These are phyloP conservation scores for Aspergillus fischeri DNA, from an alignment of 2,329 filamentous ascomycete genomes.

Conservation along the genomic window DNA sequence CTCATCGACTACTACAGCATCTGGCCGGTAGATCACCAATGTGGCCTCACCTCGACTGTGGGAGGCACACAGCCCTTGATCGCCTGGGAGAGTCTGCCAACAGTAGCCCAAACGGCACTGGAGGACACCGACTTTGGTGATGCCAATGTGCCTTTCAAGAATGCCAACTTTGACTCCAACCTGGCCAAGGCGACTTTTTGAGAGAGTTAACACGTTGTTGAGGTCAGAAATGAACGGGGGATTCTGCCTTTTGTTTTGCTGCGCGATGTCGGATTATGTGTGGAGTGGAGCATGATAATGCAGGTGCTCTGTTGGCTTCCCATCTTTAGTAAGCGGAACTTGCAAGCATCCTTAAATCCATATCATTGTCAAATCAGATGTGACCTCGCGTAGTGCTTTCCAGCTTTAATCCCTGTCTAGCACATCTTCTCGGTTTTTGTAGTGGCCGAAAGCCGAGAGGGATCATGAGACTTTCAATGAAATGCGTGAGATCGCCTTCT, in stretches of 20 bases:
- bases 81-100: slow-evolving; percentile 48
- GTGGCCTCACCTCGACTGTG: slow-evolving; percentile 38
- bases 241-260: not conserved
- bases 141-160: slow-evolving; percentile 48
- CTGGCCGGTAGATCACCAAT: slow-evolving; percentile 48
- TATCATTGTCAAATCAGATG: not conserved
- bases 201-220: not conserved
- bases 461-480: too few relatives aligned
- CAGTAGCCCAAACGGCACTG: slow-evolving; percentile 41
- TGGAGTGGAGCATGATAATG: too few relatives aligned
- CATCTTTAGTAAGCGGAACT: not conserved
- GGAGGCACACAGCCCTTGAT: slow-evolving; percentile 46
- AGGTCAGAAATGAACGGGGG: not conserved
- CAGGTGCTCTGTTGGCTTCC: too few relatives aligned
- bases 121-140: slow-evolving; percentile 44
- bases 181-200: slow-evolving; percentile 37
- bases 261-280: too few relatives aligned
- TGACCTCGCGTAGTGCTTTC: not conserved
- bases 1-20: slow-evolving; percentile 48
- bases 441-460: not conserved
- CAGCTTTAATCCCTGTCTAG: not conserved
- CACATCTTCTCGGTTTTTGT: not conserved
- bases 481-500: not conserved
- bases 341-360: not conserved
- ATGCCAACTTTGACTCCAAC: slow-evolving; percentile 45